A percentile compares a stretch with the other conserved stretches of the same genome.
Conservation (phyloP, 73 alveolate genomes). For the Paramecium tetraurelia region DNA sequence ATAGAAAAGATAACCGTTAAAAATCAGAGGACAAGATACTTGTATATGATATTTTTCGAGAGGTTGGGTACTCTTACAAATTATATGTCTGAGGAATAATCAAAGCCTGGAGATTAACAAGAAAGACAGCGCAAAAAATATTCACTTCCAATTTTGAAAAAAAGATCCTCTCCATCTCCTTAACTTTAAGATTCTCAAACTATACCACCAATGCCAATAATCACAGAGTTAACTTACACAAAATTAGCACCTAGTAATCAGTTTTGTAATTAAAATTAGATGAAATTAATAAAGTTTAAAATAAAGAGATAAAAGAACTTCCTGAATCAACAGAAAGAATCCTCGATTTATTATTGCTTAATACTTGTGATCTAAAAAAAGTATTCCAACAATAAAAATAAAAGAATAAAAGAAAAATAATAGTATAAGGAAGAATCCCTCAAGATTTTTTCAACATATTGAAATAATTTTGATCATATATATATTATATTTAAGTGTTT, state of each 20-base stretch:
- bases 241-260: not conserved
- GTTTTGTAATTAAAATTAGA: not conserved
- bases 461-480: constrained; percentile 27
- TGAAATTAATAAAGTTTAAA: not conserved
- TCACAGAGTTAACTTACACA: not conserved
- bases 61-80: constrained; percentile 29
- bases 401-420: not conserved
- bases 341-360: not conserved
- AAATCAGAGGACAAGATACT: constrained; percentile 42
- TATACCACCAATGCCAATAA: not conserved
- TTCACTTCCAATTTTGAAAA: not conserved
- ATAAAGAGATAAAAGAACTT: not conserved
- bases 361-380: constrained; percentile 31
- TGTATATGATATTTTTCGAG: constrained; percentile 26
- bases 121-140: not conserved
- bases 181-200: not conserved
- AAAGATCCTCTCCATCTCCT: not conserved
- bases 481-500: not conserved
- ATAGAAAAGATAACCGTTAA: constrained; percentile 6
- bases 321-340: constrained; percentile 34
- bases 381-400: not conserved
- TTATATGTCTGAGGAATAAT: not conserved
- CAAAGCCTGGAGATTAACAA: not conserved
- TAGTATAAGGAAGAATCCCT: constrained; percentile 27
- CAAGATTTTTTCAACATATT: constrained; percentile 5